These are phyloP conservation scores for Cylindrodendrum hubeiense DNA, from an alignment of 2,329 filamentous ascomycete genomes.

Conservation along the genomic window DNA sequence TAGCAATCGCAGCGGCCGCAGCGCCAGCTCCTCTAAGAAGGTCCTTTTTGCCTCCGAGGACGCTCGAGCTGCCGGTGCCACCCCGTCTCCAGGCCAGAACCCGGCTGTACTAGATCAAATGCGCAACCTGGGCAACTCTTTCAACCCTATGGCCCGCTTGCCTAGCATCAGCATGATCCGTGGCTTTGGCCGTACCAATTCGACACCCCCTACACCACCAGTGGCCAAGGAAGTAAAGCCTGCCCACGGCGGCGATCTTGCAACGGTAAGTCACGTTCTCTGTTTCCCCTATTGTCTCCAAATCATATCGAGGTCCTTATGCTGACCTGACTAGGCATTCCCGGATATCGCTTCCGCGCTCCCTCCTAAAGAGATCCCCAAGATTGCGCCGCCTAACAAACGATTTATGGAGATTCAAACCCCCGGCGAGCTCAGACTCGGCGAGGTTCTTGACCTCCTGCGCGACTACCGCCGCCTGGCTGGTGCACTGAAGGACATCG, in stretches of 20 bases:
- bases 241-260: constrained; percentile 67
- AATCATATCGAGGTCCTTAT: constrained; percentile 8
- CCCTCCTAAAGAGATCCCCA: constrained; percentile 66
- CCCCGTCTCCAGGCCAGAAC: constrained; percentile 40
- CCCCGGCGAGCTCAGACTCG: constrained; percentile 76
- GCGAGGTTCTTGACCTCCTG: constrained; percentile 79
- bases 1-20: constrained; percentile 75
- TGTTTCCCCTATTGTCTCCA: neutral
- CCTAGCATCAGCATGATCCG: constrained; percentile 80
- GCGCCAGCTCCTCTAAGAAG: constrained; percentile 71
- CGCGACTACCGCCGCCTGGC: constrained; percentile 82
- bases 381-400: constrained; percentile 75
- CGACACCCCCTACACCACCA: constrained; percentile 52
- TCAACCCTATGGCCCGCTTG: constrained; percentile 87
- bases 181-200: constrained; percentile 74
- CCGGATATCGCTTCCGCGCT: constrained; percentile 69
- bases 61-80: constrained; percentile 32
- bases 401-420: constrained; percentile 80
- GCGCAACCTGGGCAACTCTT: constrained; percentile 81
- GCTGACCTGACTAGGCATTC: constrained; percentile 61
- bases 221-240: constrained; percentile 54
- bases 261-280: constrained; percentile 61
- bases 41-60: constrained; percentile 63
- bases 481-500: constrained; percentile 71
- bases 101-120: constrained; percentile 83